A percentile compares a stretch with the other conserved stretches of the same genome.
phyloP scores from a whole-genome alignment of 495 filamentous ascomycete genomes.

The Aspergillus funiculosus region DNA sequence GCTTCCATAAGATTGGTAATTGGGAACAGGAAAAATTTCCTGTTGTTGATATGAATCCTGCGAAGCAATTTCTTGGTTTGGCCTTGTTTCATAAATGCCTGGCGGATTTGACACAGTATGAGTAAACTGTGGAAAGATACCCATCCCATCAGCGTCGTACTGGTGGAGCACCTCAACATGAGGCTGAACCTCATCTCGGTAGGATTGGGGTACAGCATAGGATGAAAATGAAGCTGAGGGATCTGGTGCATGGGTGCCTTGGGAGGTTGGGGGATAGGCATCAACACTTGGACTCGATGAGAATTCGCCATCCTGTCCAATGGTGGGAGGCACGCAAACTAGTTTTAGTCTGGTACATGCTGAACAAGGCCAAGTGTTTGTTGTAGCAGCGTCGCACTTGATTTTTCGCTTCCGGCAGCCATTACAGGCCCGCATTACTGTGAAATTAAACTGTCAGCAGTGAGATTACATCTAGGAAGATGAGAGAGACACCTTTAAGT shows the following conservation, averaged over 20 bases:
- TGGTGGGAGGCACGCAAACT: conserved; percentile 85
- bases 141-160: conserved; percentile 34
- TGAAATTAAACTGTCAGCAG: conserved; percentile 2
- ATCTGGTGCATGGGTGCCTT: conserved; percentile 21
- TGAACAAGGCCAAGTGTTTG: conserved; percentile 96
- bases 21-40: conserved; percentile 49
- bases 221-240: conserved; percentile 25
- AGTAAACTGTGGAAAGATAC: conserved; percentile 34
- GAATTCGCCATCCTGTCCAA: conserved; percentile 76
- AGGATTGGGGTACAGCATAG: conserved; percentile 27
- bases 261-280: conserved; percentile 19
- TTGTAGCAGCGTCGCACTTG: conserved; percentile 96
- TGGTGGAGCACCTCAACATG: conserved; percentile 23
- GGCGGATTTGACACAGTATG: conserved; percentile 51
- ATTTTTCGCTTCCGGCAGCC: conserved; percentile 80
- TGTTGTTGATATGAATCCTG: conserved; percentile 42
- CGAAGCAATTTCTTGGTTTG: conserved; percentile 42
- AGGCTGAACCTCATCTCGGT: conserved; percentile 24
- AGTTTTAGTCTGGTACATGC: conserved; percentile 89
- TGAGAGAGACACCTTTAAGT: conserved; percentile 67
- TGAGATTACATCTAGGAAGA: not conserved
- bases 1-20: conserved; percentile 44
- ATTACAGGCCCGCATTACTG: conserved; percentile 98
- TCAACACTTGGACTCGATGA: conserved; percentile 32
- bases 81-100: conserved; percentile 71